These are phyloP conservation scores for Suhomyces atakaporum DNA, from an alignment of 1,139 yeast species.

Conservation along the genomic window DNA sequence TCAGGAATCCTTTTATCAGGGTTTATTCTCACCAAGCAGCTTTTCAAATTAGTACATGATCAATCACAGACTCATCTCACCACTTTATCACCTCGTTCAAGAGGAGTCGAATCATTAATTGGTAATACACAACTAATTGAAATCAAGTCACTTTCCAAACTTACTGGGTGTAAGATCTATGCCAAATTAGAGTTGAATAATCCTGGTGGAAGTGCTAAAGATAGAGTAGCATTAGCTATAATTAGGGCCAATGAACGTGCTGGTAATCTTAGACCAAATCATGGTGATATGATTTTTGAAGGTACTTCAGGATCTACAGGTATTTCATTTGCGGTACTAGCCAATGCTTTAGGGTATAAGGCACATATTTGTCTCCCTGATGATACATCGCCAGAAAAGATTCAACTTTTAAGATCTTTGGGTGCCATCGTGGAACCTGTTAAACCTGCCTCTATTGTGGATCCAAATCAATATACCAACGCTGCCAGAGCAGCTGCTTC, in stretches of 20 bases:
- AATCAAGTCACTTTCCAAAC: conserved; percentile 68
- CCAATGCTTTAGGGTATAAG: conserved; percentile 83
- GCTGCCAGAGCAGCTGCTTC: conserved; percentile 72
- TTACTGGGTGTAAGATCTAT: conserved; percentile 79
- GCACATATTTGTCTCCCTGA: conserved; percentile 95
- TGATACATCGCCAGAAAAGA: conserved; percentile 85
- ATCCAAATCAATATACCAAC: conserved; percentile 90
- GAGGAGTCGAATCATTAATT: conserved; percentile 57
- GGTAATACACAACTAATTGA: conserved; percentile 91
- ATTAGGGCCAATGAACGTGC: conserved; percentile 63
- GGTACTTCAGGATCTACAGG: conserved; percentile 98
- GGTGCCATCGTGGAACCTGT: conserved; percentile 91
- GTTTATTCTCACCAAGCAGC: conserved; percentile 11
- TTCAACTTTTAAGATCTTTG: conserved; percentile 64
- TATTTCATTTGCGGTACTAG: conserved; percentile 84
- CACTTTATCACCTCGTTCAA: conserved; percentile 30
- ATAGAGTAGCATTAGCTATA: conserved; percentile 87
- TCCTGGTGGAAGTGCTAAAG: conserved; percentile 97
- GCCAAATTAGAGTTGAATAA: conserved; percentile 86
- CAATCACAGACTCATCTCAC: conserved; percentile 7
- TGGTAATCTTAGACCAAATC: conserved; percentile 59
- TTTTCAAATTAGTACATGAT: conserved; percentile 4
- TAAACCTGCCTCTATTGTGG: conserved; percentile 93
- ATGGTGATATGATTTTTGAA: conserved; percentile 72
- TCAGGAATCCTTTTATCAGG: conserved; percentile 14